Conservation (phyloP, 2,329 filamentous ascomycete species). For the Penicillium capsulatum region DNA sequence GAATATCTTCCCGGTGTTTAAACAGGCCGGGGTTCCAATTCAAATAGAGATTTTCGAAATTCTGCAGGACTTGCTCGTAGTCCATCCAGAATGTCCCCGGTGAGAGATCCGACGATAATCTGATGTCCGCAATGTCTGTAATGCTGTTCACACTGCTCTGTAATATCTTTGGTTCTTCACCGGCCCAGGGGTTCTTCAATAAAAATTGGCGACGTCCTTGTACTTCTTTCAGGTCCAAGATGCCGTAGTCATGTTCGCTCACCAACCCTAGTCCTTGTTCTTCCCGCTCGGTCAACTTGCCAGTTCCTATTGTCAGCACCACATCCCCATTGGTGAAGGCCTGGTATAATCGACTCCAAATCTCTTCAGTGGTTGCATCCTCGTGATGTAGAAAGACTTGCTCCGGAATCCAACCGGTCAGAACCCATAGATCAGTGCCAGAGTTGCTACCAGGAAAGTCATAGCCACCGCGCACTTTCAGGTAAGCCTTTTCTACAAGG, state of each 20-base stretch:
- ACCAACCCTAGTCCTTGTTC: slow-evolving; percentile 78
- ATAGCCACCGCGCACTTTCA: slow-evolving; percentile 92
- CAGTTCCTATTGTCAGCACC: slow-evolving; percentile 85
- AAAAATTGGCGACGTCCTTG: slow-evolving; percentile 64
- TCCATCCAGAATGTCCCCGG: slow-evolving; percentile 93
- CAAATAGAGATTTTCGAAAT: slow-evolving; percentile 93
- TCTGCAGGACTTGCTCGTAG: slow-evolving; percentile 78
- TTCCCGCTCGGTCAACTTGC: slow-evolving; percentile 69
- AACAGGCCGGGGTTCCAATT: slow-evolving; percentile 96
- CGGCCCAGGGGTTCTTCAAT: slow-evolving; percentile 90
- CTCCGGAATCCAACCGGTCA: slow-evolving; percentile 96
- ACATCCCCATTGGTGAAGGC: slow-evolving; percentile 76
- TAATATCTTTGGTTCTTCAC: slow-evolving; percentile 55
- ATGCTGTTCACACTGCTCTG: slow-evolving; percentile 8
- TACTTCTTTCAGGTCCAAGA: slow-evolving; percentile 69
- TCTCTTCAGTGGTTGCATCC: slow-evolving; percentile 67
- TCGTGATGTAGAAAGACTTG: slow-evolving; percentile 88
- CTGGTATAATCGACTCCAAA: slow-evolving; percentile 73
- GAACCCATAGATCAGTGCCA: slow-evolving; percentile 84
- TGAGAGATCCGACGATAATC: slow-evolving; percentile 26
- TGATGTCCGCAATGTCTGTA: neutral
- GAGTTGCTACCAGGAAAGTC: slow-evolving; percentile 98
- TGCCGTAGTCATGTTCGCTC: slow-evolving; percentile 89
- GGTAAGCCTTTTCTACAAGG: slow-evolving; percentile 89
- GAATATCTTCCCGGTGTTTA: slow-evolving; percentile 74